Conservation (phyloP, 208 protist species). For the Paratrypanosoma confusum region DNA sequence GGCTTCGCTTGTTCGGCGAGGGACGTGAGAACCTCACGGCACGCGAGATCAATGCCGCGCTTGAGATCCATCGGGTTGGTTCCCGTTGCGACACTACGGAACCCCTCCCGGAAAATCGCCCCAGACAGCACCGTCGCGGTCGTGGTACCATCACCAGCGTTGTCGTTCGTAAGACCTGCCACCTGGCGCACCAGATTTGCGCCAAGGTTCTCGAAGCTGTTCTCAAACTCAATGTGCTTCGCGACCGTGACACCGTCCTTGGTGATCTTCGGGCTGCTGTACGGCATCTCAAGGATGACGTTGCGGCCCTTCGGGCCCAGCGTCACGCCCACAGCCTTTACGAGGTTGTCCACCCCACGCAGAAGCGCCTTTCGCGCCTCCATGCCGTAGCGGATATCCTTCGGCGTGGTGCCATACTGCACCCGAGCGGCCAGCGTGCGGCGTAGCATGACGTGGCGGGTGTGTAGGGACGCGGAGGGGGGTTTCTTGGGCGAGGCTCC, state of each 20-base stretch:
- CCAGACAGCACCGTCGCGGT: conserved; percentile 98
- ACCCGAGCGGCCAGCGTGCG: conserved; percentile 18
- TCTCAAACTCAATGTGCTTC: conserved; percentile 98
- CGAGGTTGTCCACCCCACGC: conserved; percentile 93
- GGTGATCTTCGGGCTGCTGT: conserved; percentile 98
- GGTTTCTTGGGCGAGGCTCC: neutral
- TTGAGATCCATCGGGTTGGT: conserved; percentile 99
- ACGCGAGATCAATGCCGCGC: conserved; percentile 97
- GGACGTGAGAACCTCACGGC: conserved; percentile 84
- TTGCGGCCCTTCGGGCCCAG: conserved; percentile 99
- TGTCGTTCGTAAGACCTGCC: conserved; percentile 96
- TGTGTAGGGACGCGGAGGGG: neutral
- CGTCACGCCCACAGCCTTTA: conserved; percentile 95
- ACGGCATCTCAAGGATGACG: conserved; percentile 98
- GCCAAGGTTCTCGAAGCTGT: conserved; percentile 98
- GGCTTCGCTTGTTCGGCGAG: conserved; percentile 91
- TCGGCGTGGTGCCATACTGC: conserved; percentile 85
- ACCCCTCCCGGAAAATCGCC: conserved; percentile 97
- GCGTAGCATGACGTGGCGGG: conserved; percentile 20
- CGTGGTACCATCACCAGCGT: conserved; percentile 98
- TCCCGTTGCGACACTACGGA: conserved; percentile 96
- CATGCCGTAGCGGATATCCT: conserved; percentile 95
- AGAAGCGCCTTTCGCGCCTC: conserved; percentile 91
- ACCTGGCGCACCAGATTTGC: conserved; percentile 95
- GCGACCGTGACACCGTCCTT: conserved; percentile 99